Conservation (phyloP, 768 basidiomycete species). For the Holtermanniella nyarrowii region DNA sequence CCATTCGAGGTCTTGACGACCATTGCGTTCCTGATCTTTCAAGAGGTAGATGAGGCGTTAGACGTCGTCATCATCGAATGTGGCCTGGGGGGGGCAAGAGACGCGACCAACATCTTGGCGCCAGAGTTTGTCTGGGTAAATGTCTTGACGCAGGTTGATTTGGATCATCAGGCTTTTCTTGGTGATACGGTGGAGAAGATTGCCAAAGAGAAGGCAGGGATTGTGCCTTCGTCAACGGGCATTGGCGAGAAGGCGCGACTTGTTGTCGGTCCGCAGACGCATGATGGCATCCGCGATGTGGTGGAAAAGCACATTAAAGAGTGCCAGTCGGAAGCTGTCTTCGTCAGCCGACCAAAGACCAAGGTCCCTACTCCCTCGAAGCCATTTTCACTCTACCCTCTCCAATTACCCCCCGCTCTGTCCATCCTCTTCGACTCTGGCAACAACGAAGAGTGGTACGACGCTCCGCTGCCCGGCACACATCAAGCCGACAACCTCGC, state of each 20-base stretch:
- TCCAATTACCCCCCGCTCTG: slow-evolving; percentile 5
- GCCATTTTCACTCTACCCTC: slow-evolving; percentile 3
- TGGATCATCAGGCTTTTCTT: slow-evolving; percentile 87
- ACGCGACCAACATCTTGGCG: slow-evolving; percentile 86
- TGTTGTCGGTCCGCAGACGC: slow-evolving; percentile 39
- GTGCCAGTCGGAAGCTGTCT: slow-evolving; percentile 4
- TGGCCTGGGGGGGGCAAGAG: slow-evolving; percentile 83
- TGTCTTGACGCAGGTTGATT: slow-evolving; percentile 74
- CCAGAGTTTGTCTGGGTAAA: slow-evolving; percentile 60
- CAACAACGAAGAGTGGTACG: not conserved
- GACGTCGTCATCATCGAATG: slow-evolving; percentile 85
- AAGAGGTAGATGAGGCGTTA: slow-evolving; percentile 45
- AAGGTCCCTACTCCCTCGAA: not conserved
- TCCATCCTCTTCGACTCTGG: not conserved
- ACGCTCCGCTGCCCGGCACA: slow-evolving; percentile 59
- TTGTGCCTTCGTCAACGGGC: too few relatives aligned
- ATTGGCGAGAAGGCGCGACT: slow-evolving; percentile 42
- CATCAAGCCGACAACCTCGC: slow-evolving; percentile 84
- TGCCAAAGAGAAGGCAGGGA: slow-evolving; percentile 70
- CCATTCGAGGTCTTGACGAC: slow-evolving; percentile 79
- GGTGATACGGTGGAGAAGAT: slow-evolving; percentile 67
- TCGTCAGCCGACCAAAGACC: slow-evolving; percentile 1
- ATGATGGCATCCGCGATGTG: slow-evolving; percentile 48
- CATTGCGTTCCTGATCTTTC: slow-evolving; percentile 67
- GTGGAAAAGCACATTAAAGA: too few relatives aligned